Evolutionary conservation across 2,329 filamentous ascomycete genomes (phyloP).

Genomic region (Amauroascus niger): DNA sequence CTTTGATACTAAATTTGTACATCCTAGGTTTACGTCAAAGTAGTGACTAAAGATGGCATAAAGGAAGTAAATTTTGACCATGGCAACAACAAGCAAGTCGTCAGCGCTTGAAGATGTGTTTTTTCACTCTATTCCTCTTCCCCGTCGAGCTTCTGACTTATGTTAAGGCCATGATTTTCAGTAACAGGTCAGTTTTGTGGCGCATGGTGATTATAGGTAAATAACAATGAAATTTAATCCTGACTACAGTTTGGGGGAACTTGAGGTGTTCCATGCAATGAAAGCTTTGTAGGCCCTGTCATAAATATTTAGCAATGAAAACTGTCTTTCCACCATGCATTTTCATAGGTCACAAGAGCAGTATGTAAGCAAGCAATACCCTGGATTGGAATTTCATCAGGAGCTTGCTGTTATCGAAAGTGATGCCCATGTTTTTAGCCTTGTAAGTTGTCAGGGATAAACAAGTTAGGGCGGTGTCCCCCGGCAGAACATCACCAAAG

Average conservation of each 20-base stretch:
- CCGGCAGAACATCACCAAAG: neutral
- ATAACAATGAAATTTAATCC: neutral
- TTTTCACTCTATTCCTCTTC: slow-evolving; percentile 19
- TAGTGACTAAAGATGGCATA: slow-evolving; percentile 88
- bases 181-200: neutral
- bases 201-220: neutral
- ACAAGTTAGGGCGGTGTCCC: neutral
- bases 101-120: slow-evolving; percentile 35
- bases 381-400: too few species aligned
- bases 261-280: neutral
- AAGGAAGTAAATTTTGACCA: slow-evolving; percentile 67
- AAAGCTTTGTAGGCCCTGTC: neutral
- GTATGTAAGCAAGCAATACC: too few species aligned
- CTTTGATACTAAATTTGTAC: slow-evolving; percentile 25
- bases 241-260: neutral
- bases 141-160: slow-evolving; percentile 17
- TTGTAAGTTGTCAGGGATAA: too few species aligned
- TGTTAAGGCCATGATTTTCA: slow-evolving; percentile 21
- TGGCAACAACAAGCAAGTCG: slow-evolving; percentile 54
- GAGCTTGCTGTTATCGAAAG: too few species aligned
- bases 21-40: slow-evolving; percentile 57
- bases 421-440: too few species aligned
- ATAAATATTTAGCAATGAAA: too few species aligned
- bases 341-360: too few species aligned
- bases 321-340: too few species aligned